Percentiles rank a stretch among this genome's conserved stretches.
Evolutionary conservation across 163 green algal species (phyloP).

Genomic region (Botryococcus braunii): DNA sequence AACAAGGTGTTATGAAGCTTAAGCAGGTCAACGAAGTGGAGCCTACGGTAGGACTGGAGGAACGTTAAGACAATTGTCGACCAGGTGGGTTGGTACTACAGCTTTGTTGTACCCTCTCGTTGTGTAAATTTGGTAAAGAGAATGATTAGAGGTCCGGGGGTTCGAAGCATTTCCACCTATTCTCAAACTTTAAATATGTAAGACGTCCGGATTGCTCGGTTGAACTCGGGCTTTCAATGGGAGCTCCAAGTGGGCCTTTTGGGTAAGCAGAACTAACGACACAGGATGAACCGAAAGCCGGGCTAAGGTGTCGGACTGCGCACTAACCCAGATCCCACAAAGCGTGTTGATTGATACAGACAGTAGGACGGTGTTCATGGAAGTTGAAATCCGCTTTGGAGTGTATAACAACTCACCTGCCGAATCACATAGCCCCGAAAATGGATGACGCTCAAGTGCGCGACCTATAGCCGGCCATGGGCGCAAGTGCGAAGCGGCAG

Average conservation of each 20-base stretch:
- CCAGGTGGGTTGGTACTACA: no score
- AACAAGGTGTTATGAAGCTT: no score
- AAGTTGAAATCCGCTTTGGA: slow-evolving; percentile 92
- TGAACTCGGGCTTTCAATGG: slow-evolving; percentile 68
- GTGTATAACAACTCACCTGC: slow-evolving; percentile 95
- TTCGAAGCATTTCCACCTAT: slow-evolving; percentile 80
- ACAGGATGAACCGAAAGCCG: slow-evolving; percentile 84
- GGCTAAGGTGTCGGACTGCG: slow-evolving; percentile 73
- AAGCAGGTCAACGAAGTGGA: no score
- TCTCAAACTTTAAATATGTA: slow-evolving; percentile 93
- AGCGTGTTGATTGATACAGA: slow-evolving; percentile 87
- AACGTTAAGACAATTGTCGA: no score
- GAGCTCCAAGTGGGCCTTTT: slow-evolving; percentile 88
- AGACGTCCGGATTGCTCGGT: slow-evolving; percentile 72
- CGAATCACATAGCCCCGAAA: slow-evolving; percentile 91
- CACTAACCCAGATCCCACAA: slow-evolving; percentile 86
- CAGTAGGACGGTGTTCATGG: slow-evolving; percentile 88
- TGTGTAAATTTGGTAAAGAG: slow-evolving; percentile 86
- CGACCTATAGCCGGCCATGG: slow-evolving; percentile 75
- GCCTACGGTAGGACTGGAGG: no score
- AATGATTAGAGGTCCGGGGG: slow-evolving; percentile 87
- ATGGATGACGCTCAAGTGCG: slow-evolving; percentile 87
- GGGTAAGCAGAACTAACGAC: slow-evolving; percentile 95
- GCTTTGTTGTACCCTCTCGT: no score
- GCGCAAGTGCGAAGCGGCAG: slow-evolving; percentile 65